Evolutionary conservation across 1,284 basidiomycete genomes (phyloP).

Genomic region (Sporisorium graminicola): DNA sequence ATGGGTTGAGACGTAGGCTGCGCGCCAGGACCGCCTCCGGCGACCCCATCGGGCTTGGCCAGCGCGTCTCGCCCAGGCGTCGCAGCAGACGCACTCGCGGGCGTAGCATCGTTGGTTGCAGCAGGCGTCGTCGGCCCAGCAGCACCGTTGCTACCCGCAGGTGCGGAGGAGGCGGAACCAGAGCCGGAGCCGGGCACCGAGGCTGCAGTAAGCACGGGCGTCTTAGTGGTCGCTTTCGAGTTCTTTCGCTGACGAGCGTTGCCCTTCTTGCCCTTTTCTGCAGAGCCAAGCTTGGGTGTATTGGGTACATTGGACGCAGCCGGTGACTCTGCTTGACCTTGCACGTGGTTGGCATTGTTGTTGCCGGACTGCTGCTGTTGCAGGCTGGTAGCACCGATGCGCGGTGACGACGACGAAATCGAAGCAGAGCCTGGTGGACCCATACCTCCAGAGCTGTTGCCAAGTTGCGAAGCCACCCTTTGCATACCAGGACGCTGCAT

Average conservation of each 20-base stretch:
- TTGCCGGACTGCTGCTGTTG: constrained; percentile 18
- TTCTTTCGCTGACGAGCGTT: constrained; percentile 51
- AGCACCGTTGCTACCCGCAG: constrained; percentile 26
- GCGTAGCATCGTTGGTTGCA: constrained; percentile 48
- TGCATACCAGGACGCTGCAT: constrained; percentile 50
- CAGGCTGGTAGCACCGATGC: constrained; percentile 32
- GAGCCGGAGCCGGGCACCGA: constrained; percentile 30
- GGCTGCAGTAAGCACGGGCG: constrained; percentile 50
- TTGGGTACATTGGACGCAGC: constrained; percentile 40
- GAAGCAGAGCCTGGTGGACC: constrained; percentile 51
- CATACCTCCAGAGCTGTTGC: constrained; percentile 48
- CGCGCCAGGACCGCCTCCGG: constrained; percentile 10
- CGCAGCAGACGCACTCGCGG: constrained; percentile 46
- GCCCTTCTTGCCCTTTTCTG: constrained; percentile 59
- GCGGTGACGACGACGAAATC: constrained; percentile 52
- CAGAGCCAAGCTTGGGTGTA: constrained; percentile 54
- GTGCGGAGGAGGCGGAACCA: constrained; percentile 5
- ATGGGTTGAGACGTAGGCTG: constrained; percentile 39
- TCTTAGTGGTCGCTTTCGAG: constrained; percentile 53
- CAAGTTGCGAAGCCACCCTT: constrained; percentile 37
- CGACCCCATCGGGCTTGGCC: constrained; percentile 12
- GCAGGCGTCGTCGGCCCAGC: constrained; percentile 47
- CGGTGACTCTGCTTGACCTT: constrained; percentile 29
- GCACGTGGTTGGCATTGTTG: constrained; percentile 12
- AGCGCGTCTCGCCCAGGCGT: constrained; percentile 50